phyloP scores from a whole-genome alignment of 768 basidiomycete genomes.

The Leccinum fibrillosum region DNA sequence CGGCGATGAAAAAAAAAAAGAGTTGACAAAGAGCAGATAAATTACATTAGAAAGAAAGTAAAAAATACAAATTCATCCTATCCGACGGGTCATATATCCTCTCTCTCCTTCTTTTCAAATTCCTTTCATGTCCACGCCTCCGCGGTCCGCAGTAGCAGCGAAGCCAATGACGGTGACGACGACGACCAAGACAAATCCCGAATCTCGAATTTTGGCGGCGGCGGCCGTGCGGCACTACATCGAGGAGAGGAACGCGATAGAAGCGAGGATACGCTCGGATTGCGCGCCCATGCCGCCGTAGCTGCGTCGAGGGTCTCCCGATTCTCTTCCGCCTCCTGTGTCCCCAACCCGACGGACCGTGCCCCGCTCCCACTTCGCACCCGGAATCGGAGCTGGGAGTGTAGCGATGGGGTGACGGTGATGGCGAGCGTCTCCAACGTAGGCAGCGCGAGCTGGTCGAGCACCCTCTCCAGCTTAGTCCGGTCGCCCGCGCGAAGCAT shows the following conservation, averaged over 20 bases:
- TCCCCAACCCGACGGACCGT: neutral
- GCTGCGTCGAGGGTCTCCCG: constrained; percentile 2
- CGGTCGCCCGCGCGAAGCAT: constrained; percentile 21
- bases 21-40: neutral
- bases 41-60: neutral
- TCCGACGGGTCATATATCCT: neutral
- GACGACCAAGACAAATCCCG: neutral
- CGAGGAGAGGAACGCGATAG: constrained; percentile 14
- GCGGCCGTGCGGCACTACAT: neutral
- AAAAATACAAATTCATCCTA: neutral
- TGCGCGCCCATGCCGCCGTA: constrained; percentile 12
- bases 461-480: constrained; percentile 12
- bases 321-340: neutral
- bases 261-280: constrained; percentile 9
- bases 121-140: neutral
- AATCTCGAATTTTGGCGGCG: constrained; percentile 5
- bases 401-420: neutral
- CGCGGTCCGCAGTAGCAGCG: neutral
- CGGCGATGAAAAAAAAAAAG: neutral
- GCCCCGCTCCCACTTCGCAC: neutral
- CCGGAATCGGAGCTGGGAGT: neutral
- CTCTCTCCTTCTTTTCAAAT: neutral
- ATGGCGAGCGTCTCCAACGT: constrained; percentile 15
- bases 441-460: constrained; percentile 23
- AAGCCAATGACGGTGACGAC: neutral